phyloP scores from a whole-genome alignment of 75 land plant species.

The Cupressus sempervirens region DNA sequence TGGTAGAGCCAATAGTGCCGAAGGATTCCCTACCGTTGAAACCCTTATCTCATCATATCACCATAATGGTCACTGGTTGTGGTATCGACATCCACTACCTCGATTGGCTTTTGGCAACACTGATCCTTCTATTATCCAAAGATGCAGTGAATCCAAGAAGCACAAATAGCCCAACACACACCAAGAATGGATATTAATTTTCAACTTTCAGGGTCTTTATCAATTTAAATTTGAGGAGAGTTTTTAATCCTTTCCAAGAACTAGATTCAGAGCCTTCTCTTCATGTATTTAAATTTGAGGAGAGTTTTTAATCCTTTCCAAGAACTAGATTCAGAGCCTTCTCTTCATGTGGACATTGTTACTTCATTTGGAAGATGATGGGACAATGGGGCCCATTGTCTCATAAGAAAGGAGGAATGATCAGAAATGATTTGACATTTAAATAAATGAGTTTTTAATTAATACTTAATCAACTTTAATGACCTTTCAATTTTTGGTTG shows the following conservation, averaged over 20 bases:
- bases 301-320: too few species aligned
- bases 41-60: constrained; percentile 5
- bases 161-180: neutral
- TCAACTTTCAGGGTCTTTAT: neutral
- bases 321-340: too few species aligned
- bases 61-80: neutral
- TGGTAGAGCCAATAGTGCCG: constrained; percentile 56
- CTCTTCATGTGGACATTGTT: constrained; percentile 3
- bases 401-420: too few species aligned
- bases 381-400: too few species aligned
- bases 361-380: too few species aligned
- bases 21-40: constrained; percentile 15
- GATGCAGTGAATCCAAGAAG: neutral
- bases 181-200: neutral
- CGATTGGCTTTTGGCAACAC: constrained; percentile 2
- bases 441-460: too few species aligned
- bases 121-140: neutral
- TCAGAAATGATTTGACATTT: too few species aligned
- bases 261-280: neutral
- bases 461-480: too few species aligned
- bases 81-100: neutral
- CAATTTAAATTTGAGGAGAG: neutral
- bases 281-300: too few species aligned
- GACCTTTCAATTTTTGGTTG: too few species aligned
- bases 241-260: constrained; percentile 2